Evolutionary conservation across 2,329 filamentous ascomycete species (phyloP).

Genomic region (Neobulgaria alba): DNA sequence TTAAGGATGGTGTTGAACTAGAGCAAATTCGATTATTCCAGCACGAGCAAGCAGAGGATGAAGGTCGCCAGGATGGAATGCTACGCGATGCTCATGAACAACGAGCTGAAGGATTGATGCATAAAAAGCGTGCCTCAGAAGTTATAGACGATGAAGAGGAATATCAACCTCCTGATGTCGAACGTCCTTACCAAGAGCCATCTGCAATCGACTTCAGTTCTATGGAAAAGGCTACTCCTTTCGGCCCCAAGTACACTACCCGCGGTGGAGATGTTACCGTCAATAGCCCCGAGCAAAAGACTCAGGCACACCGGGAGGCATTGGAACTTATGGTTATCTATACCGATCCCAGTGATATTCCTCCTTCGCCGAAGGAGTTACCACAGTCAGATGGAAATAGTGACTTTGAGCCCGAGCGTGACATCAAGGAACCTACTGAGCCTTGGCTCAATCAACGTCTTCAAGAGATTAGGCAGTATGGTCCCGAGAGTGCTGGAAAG

Average conservation of each 20-base stretch:
- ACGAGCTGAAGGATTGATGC: conserved; percentile 62
- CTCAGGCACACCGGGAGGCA: conserved; percentile 48
- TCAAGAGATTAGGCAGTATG: conserved; percentile 24
- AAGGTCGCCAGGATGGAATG: conserved; percentile 58
- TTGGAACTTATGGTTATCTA: conserved; percentile 47
- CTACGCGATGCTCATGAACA: conserved; percentile 65
- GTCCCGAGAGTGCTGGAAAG: conserved; percentile 20
- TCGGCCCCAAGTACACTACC: conserved; percentile 43
- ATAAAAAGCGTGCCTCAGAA: conserved; percentile 44
- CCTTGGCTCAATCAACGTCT: conserved; percentile 25
- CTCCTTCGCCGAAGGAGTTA: conserved; percentile 28
- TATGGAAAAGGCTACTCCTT: conserved; percentile 26
- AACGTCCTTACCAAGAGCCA: conserved; percentile 45
- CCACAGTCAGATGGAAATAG: conserved; percentile 9
- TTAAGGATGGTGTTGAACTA: conserved; percentile 59
- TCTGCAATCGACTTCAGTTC: conserved; percentile 36
- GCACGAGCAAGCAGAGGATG: conserved; percentile 63
- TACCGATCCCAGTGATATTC: conserved; percentile 28
- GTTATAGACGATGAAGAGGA: conserved; percentile 48
- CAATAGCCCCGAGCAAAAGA: conserved; percentile 45
- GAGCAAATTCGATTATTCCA: conserved; percentile 61
- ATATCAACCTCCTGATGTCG: conserved; percentile 27
- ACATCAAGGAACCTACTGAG: conserved; percentile 20
- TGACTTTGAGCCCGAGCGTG: conserved; percentile 6
- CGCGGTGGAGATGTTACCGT: conserved; percentile 45